Evolutionary conservation across 495 filamentous ascomycete species (phyloP).

Genomic region (Chaetomium fimeti): DNA sequence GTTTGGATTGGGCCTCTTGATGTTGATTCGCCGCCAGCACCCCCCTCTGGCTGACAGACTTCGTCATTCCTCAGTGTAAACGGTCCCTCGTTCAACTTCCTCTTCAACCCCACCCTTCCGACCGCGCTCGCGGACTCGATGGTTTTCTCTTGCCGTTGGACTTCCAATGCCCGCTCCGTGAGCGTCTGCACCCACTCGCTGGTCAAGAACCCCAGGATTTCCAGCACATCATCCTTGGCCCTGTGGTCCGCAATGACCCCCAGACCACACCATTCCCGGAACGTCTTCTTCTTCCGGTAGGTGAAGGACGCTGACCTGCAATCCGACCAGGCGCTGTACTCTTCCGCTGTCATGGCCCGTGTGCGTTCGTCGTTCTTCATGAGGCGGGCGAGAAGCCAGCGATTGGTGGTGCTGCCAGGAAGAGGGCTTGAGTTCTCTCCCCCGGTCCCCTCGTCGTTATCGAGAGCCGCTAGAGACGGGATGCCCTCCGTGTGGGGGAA

Average conservation of each 20-base stretch:
- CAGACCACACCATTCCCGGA: slow-evolving; percentile 2
- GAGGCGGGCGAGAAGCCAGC: slow-evolving; percentile 8
- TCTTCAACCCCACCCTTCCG: not conserved
- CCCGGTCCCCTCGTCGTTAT: not conserved
- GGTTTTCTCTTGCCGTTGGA: not conserved
- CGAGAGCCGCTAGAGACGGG: not conserved
- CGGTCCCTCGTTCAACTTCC: not conserved
- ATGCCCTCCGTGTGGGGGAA: not conserved
- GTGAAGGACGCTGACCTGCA: slow-evolving; percentile 9
- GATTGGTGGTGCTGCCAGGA: not conserved
- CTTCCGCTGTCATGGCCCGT: slow-evolving; percentile 1
- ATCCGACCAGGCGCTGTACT: not conserved
- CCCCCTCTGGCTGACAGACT: no score
- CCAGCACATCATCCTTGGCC: slow-evolving; percentile 1
- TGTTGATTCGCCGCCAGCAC: not conserved
- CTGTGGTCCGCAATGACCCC: not conserved
- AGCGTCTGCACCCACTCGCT: slow-evolving; percentile 9
- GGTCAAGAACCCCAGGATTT: slow-evolving; percentile 8
- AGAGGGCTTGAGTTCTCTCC: not conserved
- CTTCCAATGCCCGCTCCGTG: not conserved
- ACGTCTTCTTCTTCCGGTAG: slow-evolving; percentile 5
- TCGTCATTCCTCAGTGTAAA: not conserved
- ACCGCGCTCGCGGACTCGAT: not conserved
- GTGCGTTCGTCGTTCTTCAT: slow-evolving; percentile 4
- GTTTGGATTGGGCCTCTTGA: not conserved